A percentile compares a stretch with the other conserved stretches of the same genome.
Conservation (phyloP, 805 yeast species). For the Metschnikowia cerradonensis region DNA sequence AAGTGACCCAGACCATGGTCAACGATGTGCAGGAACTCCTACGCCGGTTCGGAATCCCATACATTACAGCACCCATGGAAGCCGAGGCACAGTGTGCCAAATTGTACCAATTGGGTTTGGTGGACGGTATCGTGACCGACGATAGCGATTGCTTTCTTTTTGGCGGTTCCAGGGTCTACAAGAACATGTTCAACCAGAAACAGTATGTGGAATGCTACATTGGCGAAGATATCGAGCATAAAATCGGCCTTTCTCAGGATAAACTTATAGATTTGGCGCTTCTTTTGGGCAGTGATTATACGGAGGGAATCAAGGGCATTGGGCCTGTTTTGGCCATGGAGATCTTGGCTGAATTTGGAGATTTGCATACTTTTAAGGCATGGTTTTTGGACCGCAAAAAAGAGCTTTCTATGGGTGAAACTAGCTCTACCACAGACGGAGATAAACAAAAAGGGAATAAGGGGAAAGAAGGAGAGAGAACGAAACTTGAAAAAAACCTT, state of each 20-base stretch:
- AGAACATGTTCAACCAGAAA: conserved; percentile 91
- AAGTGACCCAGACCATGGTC: conserved; percentile 82
- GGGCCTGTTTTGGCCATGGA: conserved; percentile 95
- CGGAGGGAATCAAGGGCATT: conserved; percentile 86
- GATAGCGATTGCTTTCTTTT: conserved; percentile 95
- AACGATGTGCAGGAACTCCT: conserved; percentile 86
- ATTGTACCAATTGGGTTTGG: conserved; percentile 59
- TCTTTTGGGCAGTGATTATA: conserved; percentile 90
- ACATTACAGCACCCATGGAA: conserved; percentile 94
- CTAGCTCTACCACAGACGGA: conserved; percentile 26
- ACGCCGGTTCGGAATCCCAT: conserved; percentile 89
- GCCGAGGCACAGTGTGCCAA: conserved; percentile 99
- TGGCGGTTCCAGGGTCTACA: conserved; percentile 81
- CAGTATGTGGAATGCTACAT: conserved; percentile 85
- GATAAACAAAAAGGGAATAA: no score
- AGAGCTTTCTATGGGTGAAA: conserved; percentile 19
- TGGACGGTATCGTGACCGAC: conserved; percentile 94
- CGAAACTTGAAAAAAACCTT: conserved; percentile 53
- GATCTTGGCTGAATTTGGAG: conserved; percentile 76
- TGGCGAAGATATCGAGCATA: conserved; percentile 50
- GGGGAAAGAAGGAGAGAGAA: background rate
- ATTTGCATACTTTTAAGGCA: conserved; percentile 36
- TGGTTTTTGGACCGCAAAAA: conserved; percentile 57
- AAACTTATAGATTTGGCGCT: conserved; percentile 77
- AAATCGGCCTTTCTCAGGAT: conserved; percentile 59